These are phyloP conservation scores for Lodderomyces orthopsilosis DNA, from an alignment of 1,139 yeast species.

Conservation along the genomic window DNA sequence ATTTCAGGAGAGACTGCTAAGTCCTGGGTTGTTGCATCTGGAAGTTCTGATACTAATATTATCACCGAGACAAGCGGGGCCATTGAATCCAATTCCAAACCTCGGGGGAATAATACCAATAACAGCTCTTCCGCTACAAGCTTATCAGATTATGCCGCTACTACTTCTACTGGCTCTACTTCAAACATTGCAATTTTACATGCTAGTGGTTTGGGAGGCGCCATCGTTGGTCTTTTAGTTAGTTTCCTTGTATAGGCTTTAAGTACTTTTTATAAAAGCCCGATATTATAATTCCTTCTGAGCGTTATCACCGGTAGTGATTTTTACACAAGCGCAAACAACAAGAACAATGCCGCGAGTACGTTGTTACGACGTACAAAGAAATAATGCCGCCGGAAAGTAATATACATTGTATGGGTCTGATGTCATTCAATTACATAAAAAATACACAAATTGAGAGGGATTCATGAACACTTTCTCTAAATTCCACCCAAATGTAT, in stretches of 20 bases:
- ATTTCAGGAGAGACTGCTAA: slow-evolving; percentile 12
- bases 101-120: slow-evolving; percentile 4
- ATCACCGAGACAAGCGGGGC: slow-evolving; percentile 9
- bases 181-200: slow-evolving; percentile 11
- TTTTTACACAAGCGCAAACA: no score
- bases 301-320: no score
- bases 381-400: no score
- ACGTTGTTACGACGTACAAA: no score
- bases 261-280: no score
- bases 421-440: no score
- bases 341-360: no score
- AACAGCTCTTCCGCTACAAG: slow-evolving; percentile 6
- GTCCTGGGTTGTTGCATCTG: slow-evolving; percentile 14
- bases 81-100: slow-evolving; percentile 1
- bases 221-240: slow-evolving; percentile 11
- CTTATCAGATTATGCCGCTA: slow-evolving; percentile 11
- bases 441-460: no score
- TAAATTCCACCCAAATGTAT: no score
- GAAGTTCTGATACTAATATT: slow-evolving; percentile 15
- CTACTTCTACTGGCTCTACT: slow-evolving; percentile 11
- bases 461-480: no score
- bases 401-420: no score
- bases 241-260: slow-evolving; percentile 7
- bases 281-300: no score
- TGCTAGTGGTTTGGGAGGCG: slow-evolving; percentile 11